Conservation (phyloP, 768 basidiomycete species). For the Boletus subcaerulescens region DNA sequence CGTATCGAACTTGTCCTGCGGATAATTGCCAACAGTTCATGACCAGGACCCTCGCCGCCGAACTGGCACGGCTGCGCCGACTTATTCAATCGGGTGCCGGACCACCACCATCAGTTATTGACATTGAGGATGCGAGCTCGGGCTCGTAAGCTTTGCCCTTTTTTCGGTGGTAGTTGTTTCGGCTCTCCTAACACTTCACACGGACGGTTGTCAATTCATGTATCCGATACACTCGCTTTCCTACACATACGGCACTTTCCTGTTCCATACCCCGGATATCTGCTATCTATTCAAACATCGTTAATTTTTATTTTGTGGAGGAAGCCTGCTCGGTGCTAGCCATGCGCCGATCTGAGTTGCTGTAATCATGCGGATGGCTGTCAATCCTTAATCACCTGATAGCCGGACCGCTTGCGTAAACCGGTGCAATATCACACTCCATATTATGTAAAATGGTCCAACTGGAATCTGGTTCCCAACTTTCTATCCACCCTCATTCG, state of each 20-base stretch:
- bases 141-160: conserved; percentile 11
- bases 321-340: too few relatives aligned
- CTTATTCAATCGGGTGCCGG: conserved; percentile 62
- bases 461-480: too few relatives aligned
- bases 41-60: conserved; percentile 53
- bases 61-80: conserved; percentile 66
- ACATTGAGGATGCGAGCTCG: conserved; percentile 8
- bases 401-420: not conserved
- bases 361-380: too few relatives aligned
- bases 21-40: not conserved
- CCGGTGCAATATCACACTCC: not conserved
- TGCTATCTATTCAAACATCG: conserved; percentile 12
- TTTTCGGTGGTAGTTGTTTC: not conserved
- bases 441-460: too few relatives aligned
- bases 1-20: not conserved
- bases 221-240: conserved; percentile 30
- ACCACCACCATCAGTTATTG: conserved; percentile 20
- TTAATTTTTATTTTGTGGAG: not conserved
- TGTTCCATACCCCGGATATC: conserved; percentile 29
- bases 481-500: not conserved
- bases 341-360: too few relatives aligned
- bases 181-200: conserved; percentile 4
- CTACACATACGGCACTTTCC: conserved; percentile 19
- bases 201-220: conserved; percentile 31
- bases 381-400: too few relatives aligned